Base-by-base conservation (phyloP, 169 alveolate genomes). In the Plasmodium blacklocki region DNA sequence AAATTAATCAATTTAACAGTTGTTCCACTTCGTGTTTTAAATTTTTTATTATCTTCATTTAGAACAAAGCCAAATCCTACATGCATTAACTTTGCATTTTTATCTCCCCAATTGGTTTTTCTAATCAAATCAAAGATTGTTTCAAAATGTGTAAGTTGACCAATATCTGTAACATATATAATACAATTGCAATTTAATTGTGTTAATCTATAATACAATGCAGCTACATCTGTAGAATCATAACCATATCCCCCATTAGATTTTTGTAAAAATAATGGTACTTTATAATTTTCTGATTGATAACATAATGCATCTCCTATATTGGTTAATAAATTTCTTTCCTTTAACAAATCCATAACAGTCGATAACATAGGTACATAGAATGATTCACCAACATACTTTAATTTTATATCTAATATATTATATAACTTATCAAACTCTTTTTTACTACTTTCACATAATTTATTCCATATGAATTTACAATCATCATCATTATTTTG, bases 241-340 rank as follows among this genome's bases (percentile, higher is more conserved):
- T 99, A 99, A 45, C 99, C 99, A 88, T 94, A 98, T 32, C 99
- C 99, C 3, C 99, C 99, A 83, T 98, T 99, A n/a, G 98, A 94
- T 92, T 98, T 98, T 76, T 96, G 97, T 29, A 97, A 96, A 95
- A 98, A 97, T 75, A 98, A 88, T n/a, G 99, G 99, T 12, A 88
- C 96, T 8, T 90, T 85, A 49, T 74, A 76, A 21, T 93, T 75
- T 21, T 80, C 94, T 0, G 99, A 95, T 93, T 97, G 95, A 45
- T 98, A 93, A 88, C 98, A 97, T 88, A 96, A 92, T 19, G 99
- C 99, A 7, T 99, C 99, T 71, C 97, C 94, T 88, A 97, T 97
- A 88, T 96, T 97, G 70, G 92, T 93, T 19, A 96, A 86, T 9
- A 97, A 52, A 2, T 97, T 96, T 43, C 91, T 87, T 15, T 93